A percentile compares a stretch with the other conserved stretches of the same genome.
phyloP scores from a whole-genome alignment of 306 rosid genomes.

The Vigna mungo region DNA sequence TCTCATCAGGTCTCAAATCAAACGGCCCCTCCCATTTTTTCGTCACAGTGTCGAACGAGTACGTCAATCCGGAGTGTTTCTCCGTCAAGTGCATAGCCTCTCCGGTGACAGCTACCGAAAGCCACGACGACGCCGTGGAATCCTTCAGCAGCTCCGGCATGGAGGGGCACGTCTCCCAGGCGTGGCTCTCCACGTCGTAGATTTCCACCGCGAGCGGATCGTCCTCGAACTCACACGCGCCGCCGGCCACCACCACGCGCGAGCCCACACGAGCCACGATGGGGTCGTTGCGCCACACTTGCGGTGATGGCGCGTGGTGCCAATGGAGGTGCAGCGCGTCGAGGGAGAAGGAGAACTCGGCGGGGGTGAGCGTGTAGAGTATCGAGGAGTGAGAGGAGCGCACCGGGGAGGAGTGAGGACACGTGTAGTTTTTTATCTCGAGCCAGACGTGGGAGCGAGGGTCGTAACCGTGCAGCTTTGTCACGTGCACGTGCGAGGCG shows the following conservation, averaged over 20 bases:
- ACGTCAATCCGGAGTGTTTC: conserved; percentile 57
- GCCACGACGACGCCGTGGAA: conserved; percentile 63
- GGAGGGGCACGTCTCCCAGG: conserved; percentile 59
- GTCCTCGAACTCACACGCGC: conserved; percentile 65
- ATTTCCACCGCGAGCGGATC: conserved; percentile 73
- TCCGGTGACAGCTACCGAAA: conserved; percentile 57
- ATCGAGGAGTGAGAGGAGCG: conserved; percentile 73
- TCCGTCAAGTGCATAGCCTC: conserved; percentile 57
- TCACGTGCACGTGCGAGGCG: conserved; percentile 53
- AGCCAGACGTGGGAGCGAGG: conserved; percentile 77
- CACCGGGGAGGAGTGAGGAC: conserved; percentile 44
- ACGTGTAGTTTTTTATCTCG: conserved; percentile 38
- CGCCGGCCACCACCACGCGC: conserved; percentile 56
- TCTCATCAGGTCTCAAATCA: conserved; percentile 47
- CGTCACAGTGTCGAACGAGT: conserved; percentile 52
- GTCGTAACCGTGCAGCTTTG: conserved; percentile 67
- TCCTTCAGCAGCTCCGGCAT: conserved; percentile 63
- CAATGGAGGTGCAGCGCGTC: conserved; percentile 68
- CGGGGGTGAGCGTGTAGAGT: conserved; percentile 65
- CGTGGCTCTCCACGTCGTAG: conserved; percentile 44
- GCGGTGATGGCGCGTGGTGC: conserved; percentile 54
- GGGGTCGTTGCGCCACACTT: conserved; percentile 69
- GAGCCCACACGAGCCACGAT: conserved; percentile 57
- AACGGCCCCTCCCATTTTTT: conserved; percentile 72
- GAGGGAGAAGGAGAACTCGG: conserved; percentile 60